These are phyloP conservation scores for Trametes elegans DNA, from an alignment of 768 basidiomycete genomes.

Conservation along the genomic window DNA sequence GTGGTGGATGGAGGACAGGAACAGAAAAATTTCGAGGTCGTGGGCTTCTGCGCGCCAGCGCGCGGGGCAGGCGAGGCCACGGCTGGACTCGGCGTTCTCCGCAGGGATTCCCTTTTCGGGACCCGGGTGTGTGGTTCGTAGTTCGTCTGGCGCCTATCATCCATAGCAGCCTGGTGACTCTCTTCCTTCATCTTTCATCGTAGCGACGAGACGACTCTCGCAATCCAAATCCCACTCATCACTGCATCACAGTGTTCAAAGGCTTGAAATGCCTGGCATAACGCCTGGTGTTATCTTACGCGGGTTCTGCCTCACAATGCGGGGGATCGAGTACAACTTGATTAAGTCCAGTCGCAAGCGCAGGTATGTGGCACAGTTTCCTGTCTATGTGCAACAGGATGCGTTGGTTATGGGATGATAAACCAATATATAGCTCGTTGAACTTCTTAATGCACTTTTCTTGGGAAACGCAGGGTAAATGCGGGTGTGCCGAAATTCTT, in stretches of 20 bases:
- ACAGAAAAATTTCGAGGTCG: neutral
- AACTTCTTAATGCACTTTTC: too few relatives aligned
- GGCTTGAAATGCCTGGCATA: neutral
- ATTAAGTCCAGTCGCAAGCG: too few relatives aligned
- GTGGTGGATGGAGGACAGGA: neutral
- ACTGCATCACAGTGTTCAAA: neutral
- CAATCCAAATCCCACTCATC: neutral
- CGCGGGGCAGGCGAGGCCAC: slow-evolving; percentile 1
- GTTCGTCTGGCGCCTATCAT: neutral
- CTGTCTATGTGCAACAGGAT: neutral
- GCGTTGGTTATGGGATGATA: too few relatives aligned
- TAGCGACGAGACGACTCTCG: too few relatives aligned
- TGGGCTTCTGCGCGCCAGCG: slow-evolving; percentile 1
- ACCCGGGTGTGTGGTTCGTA: neutral
- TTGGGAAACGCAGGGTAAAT: too few relatives aligned
- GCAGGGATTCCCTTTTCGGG: neutral
- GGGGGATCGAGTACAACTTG: too few relatives aligned
- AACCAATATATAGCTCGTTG: too few relatives aligned
- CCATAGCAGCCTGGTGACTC: neutral
- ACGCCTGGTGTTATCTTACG: too few relatives aligned
- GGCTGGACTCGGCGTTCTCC: slow-evolving; percentile 3
- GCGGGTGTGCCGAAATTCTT: too few relatives aligned
- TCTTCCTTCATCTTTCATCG: too few relatives aligned
- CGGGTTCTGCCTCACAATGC: too few relatives aligned
- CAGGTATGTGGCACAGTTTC: neutral